These are phyloP conservation scores for Solanum neorickii DNA, from an alignment of 257 asterid species.

Conservation along the genomic window DNA sequence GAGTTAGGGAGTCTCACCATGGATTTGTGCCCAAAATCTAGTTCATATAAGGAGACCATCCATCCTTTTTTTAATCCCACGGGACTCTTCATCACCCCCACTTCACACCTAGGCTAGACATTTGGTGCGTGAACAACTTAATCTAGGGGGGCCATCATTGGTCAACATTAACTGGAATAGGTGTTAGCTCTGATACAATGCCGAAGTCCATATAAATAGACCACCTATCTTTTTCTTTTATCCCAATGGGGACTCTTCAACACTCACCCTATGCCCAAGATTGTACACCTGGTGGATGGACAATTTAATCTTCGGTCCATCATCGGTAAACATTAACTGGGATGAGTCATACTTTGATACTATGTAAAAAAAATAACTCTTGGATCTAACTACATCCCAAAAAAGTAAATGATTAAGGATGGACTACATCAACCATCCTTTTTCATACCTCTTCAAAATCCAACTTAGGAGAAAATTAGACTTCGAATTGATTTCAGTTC, in stretches of 20 bases:
- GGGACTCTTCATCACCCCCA: background rate
- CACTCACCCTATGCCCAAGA: background rate
- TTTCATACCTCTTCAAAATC: background rate
- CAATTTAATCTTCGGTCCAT: background rate
- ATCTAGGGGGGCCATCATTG: background rate
- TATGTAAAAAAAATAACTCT: background rate
- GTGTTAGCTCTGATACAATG: background rate
- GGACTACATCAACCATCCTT: background rate
- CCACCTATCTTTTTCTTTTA: no score
- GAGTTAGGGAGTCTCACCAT: background rate
- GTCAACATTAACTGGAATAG: background rate
- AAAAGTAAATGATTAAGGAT: background rate
- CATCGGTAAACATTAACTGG: background rate
- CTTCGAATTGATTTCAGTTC: background rate
- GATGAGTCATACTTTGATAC: background rate
- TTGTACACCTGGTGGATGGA: background rate
- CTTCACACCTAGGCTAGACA: background rate
- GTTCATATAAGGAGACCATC: background rate
- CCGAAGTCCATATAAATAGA: background rate
- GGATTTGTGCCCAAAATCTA: background rate
- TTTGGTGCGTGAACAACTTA: background rate
- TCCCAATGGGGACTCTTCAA: background rate
- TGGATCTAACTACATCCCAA: background rate
- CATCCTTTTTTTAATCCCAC: background rate
- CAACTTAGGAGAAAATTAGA: background rate